Base-by-base conservation (phyloP, 164 flowering plant species). In the Tetrastigma voinierianum region DNA sequence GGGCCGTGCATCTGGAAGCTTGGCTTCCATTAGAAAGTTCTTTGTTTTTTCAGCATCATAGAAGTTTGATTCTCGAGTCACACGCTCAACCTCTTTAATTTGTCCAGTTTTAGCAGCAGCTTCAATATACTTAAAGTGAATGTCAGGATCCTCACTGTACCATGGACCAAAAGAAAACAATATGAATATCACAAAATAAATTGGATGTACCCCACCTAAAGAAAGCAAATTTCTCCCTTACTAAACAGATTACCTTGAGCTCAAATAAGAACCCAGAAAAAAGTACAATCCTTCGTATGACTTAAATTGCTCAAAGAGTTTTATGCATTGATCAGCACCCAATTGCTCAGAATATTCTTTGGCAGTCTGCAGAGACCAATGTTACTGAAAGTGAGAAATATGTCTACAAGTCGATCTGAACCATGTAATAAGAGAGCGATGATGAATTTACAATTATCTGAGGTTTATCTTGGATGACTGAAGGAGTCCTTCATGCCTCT, bases 91-190 rank as follows among this genome's bases (percentile, higher is more conserved):
- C 77, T 96, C 99, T 71, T 96, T 96, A 17, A 96, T 87, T 76
- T 96, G 99, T n/a, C 99, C 99, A 40, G 98, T 93, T 86, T 88
- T 96, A n/a, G 98, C 97, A 74, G 99, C 99, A 25, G 99, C 89
- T 74, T 96, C 99, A 45, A 96, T 90, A 80, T 96, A 96, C 87
- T 93, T 96, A 65, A 96, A 96, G 79, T 96, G 99, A 57, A 96
- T 91, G 4, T 91, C 98, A 67, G 98, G 98, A 82, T 96, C 99
- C 96, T 96, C 99, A 76, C 99, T 96, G 87, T 68, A 53, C 25
- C 51, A 65, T 43, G 58, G 56, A 57, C 2, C 51, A 70, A 67
- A 64, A 48, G 15, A 23, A 72, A 55, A 61, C 18, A n/a, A 43
- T 23, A 45, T 46, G 53, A 56, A 59, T 44, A 68, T n/a, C 3